Evolutionary conservation across 129 eudicot genomes (phyloP), one percentile per base, ranked within the genome.

Genomic region (Saussurea involucrata): DNA sequence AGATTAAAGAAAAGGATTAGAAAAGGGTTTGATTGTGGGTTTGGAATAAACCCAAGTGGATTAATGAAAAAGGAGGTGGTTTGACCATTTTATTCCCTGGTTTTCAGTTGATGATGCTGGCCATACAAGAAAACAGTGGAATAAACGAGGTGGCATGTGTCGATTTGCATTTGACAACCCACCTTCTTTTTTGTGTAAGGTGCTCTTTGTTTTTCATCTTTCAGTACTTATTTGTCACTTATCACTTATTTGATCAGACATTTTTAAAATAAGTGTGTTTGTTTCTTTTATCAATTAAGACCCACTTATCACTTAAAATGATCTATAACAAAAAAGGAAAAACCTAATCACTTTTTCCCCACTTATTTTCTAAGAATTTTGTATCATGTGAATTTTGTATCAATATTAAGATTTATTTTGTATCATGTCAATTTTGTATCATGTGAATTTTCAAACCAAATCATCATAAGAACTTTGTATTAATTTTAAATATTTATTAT

Each of bases 81-180:
- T 81, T 68, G 80, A 82, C 86, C 58, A 27, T 34, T 58, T 69
- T 72, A 49, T 66, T 58, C 21, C 66, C 81, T 77, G 31, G 80
- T 81, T 81, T 85, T 73, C 42, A 28, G 78, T 31, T 29, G 76
- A 40, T 77, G 85, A 78, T 76, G 78, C 36, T 83, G 76, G 78
- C 63, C 70, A 36, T 76, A 12, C 22, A 67, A 69, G 61, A 64
- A 58, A 24, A 46, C 34, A 18, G 79, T 31, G 46, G n/a, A 31
- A 31, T 27, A 69, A 28, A 70, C 22, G 36, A 15, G 72, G 72
- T 29, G 72, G 82, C 81, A 85, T 81, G 85, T 80, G 90, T 76
- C 86, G 49, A 86, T 63, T 81, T 75, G 79, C 46, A 76, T 76
- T 72, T 83, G 90, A 88, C 90, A 88, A 76, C 86, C 81, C 87